Base-by-base conservation (phyloP, 2,329 filamentous ascomycete species). In the Venturiaceae sp. region DNA sequence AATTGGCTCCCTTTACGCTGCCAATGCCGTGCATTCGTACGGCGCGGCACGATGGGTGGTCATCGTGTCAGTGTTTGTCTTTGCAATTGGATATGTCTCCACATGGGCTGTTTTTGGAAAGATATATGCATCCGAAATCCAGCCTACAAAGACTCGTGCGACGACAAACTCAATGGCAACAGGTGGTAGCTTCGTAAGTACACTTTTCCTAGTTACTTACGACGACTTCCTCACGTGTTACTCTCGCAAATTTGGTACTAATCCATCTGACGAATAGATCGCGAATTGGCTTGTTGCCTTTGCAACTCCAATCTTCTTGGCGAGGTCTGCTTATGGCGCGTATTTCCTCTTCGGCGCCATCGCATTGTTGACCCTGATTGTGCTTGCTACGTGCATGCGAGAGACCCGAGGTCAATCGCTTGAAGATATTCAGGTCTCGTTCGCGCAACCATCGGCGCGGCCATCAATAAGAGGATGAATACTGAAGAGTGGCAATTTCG, bases 71-170 rank as follows among this genome's bases (percentile, higher is more conserved):
- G 77, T 82, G 19, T 82, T 77, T 64, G 61, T 77, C 0, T 82
- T 80, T 59, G 74, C 75, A 0, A 66, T 80, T 8, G 69, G 71
- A 0, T 82, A 76, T 62, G 71, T 69, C 21, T 69, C 67, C 0
- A 77, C 79, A 0, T 84, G 82, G 80, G 81, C 72, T 0, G 77
- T 85, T 14, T 74, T 75, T 0, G 71, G 79, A 53, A 80, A 80
- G 61, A 77, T 84, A 5, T 84, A 83, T 59, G 75, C 78, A 1
- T 74, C 75, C 8, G 82, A 85, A 67, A 83, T 84, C 37, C 81
- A 84, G 62, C 80, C 80, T 0, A 71, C 74, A 3, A 70, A 76
- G 39, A 83, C 80, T 0, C 72, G 82, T 3, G 81, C 80, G 0
- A 75, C 77, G 0, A 81, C 80, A 4, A 81, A 76, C 13, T 78